Base-by-base conservation (phyloP, 225 moss, liverwort and hornwort species). In the Polytrichum formosum region DNA sequence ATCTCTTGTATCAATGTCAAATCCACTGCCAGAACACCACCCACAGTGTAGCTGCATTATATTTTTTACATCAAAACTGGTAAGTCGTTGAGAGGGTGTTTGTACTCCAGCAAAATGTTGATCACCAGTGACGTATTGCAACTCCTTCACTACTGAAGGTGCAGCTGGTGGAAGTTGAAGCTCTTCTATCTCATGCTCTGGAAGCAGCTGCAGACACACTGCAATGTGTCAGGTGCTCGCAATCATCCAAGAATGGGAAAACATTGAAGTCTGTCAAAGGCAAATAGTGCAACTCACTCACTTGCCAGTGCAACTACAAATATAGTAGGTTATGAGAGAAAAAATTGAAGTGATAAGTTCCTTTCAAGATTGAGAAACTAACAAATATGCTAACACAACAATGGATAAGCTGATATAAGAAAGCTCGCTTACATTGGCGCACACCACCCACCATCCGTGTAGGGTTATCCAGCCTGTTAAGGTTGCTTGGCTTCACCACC, bases 171-270 rank as follows among this genome's bases (percentile, higher is more conserved):
- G 91, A 68, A 92, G 70, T 66, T 85, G 63, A 54, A 94, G 73
- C 37, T 77, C 68, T 63, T 87, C 84, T 64, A 91, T 27, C 66
- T 91, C 88, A 67, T 77, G 69, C 62, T 77, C 80, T 10, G 88
- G 78, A 73, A 98, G 90, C 58, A 98, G 81, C 75, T 90, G 74
- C 73, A 98, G 79, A 83, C 97, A 98, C 53, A 90, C 94, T 94
- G 80, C 61, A 76, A 37, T 22, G 73, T 62, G 67, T 27, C 80
- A 53, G 71, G 72, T 46, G 46, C 46, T 46, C 46, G 13, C 46
- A 46, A 16, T 46, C 46, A 46, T 46, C 46, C 16, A 46, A 16
- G 10, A 37, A 37, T 10, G 2, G 37, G 10, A 10, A 2, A 46
- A 4, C 3, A 46, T 16, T 46, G 4, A 13, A 46, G 46, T 13